Conservation (phyloP, 176 grass and related monocot genomes). For the Triticum dicoccoides region DNA sequence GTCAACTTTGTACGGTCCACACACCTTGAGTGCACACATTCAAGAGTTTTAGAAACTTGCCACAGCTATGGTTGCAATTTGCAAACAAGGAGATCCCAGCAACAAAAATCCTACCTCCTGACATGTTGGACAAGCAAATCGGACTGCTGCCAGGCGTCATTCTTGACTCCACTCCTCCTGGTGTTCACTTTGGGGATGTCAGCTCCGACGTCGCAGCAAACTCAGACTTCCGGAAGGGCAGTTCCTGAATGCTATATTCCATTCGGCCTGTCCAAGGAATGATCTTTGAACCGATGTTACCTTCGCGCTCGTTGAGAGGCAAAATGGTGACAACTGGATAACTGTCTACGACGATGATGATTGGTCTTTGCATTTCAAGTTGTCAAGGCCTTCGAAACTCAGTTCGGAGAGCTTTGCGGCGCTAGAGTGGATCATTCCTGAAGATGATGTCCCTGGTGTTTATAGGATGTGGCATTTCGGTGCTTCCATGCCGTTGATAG, state of each 20-base stretch:
- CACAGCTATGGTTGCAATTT: conserved; percentile 43
- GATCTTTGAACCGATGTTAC: conserved; percentile 75
- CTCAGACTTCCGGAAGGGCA: conserved; percentile 63
- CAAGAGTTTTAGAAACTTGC: conserved; percentile 95
- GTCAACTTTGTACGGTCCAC: conserved; percentile 84
- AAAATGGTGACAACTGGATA: conserved; percentile 50
- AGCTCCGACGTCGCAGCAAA: conserved; percentile 58
- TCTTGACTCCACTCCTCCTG: conserved; percentile 59
- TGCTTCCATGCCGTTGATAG: conserved; percentile 71
- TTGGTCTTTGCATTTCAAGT: conserved; percentile 80
- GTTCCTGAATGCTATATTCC: conserved; percentile 66
- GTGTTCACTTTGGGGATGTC: conserved; percentile 71
- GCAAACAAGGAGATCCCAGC: conserved; percentile 37
- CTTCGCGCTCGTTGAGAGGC: conserved; percentile 72
- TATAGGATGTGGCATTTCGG: conserved; percentile 90
- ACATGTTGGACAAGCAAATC: conserved; percentile 83
- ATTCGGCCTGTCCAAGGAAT: conserved; percentile 89
- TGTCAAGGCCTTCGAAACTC: conserved; percentile 67
- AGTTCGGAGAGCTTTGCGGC: conserved; percentile 67
- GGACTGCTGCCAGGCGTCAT: conserved; percentile 65
- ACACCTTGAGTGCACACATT: conserved; percentile 90
- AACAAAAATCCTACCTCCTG: conserved; percentile 53
- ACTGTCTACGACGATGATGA: conserved; percentile 81
- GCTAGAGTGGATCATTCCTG: conserved; percentile 78
- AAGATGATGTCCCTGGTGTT: conserved; percentile 50